These are phyloP conservation scores for Anisodus tanguticus DNA, from an alignment of 257 asterid species.

Conservation along the genomic window DNA sequence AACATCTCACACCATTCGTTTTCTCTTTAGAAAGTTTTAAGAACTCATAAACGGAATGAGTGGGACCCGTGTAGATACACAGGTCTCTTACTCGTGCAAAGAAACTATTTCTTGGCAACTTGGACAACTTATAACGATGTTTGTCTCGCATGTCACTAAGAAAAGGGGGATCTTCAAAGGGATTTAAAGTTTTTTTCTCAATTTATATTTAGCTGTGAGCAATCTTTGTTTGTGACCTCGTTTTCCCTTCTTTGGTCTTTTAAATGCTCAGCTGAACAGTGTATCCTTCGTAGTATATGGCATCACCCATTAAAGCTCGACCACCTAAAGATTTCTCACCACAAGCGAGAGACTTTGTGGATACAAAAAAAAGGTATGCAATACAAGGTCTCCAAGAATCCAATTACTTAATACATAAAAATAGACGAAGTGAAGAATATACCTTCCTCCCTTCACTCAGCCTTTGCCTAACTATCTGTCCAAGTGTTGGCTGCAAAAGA, in stretches of 20 bases:
- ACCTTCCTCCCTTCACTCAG: conserved; percentile 95
- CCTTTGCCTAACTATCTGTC: conserved; percentile 83
- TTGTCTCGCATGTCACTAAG: too few species aligned
- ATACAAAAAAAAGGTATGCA: conserved; percentile 1
- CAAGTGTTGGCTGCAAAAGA: conserved; percentile 74
- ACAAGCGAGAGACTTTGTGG: not conserved
- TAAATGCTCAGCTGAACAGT: not conserved
- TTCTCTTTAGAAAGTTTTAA: too few species aligned
- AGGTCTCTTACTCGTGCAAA: too few species aligned
- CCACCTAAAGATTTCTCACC: conserved; percentile 5
- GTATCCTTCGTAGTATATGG: not conserved
- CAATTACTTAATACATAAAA: not conserved
- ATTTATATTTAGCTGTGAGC: not conserved
- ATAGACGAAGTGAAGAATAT: conserved; percentile 29
- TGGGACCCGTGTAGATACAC: too few species aligned
- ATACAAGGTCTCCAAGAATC: not conserved
- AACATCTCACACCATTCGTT: too few species aligned
- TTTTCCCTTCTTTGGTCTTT: not conserved
- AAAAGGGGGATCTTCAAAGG: too few species aligned
- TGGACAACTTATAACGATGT: too few species aligned
- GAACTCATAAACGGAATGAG: too few species aligned
- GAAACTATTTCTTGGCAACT: too few species aligned
- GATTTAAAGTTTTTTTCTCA: too few species aligned
- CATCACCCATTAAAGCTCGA: conserved; percentile 15
- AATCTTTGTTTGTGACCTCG: not conserved